Conservation (phyloP, 495 filamentous ascomycete species). For the Trichoderma orchidacearum region DNA sequence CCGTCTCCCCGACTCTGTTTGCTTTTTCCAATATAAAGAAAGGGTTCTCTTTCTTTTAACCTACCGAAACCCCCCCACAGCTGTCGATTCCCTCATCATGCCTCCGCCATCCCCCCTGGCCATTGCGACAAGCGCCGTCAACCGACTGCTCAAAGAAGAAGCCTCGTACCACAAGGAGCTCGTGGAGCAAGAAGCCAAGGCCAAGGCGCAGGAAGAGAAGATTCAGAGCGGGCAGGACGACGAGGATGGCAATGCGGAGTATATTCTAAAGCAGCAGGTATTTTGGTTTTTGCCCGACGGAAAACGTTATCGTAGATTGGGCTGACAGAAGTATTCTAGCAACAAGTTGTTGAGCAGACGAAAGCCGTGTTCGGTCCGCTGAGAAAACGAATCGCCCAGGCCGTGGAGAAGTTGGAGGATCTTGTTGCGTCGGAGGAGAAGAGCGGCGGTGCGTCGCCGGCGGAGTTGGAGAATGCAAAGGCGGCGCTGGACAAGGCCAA, state of each 20-base stretch:
- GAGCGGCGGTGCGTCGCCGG: conserved; percentile 42
- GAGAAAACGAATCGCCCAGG: conserved; percentile 47
- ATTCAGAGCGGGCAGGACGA: conserved; percentile 19
- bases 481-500: conserved; percentile 28
- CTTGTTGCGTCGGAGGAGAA: conserved; percentile 37
- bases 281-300: too few species aligned
- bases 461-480: conserved; percentile 48
- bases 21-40: too few species aligned
- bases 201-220: conserved; percentile 52
- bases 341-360: conserved; percentile 66
- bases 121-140: conserved; percentile 59
- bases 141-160: conserved; percentile 84
- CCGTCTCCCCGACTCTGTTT: not conserved
- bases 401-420: conserved; percentile 55
- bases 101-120: conserved; percentile 56
- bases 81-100: conserved; percentile 31
- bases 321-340: too few species aligned
- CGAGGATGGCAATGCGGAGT: conserved; percentile 56
- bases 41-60: too few species aligned
- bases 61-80: not conserved
- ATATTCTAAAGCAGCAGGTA: conserved; percentile 73
- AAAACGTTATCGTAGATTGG: too few species aligned
- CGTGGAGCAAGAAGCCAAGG: conserved; percentile 51
- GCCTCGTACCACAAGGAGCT: conserved; percentile 77
- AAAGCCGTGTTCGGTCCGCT: conserved; percentile 61